Base-by-base conservation (phyloP, 2,329 filamentous ascomycete species). In the Paecilomyces sp. region DNA sequence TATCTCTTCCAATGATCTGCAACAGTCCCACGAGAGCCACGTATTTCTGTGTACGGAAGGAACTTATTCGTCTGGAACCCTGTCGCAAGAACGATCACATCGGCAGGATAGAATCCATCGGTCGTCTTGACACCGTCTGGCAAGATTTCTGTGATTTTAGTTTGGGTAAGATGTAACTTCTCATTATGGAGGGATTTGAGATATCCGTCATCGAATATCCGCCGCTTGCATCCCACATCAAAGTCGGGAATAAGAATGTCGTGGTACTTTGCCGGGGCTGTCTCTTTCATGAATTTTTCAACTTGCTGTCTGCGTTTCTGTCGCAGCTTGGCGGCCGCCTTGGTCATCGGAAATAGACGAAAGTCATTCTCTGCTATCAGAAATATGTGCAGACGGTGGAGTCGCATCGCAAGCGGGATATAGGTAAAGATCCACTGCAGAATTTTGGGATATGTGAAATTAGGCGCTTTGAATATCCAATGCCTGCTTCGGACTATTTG, bases 161-260 rank as follows among this genome's bases (percentile, higher is more conserved):
- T 78, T 0, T 83, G 80, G 0, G 82, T 84, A 50, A 86, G 70
- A 51, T 82, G 77, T 24, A 85, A 75, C 56, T 84, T 84, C 0
- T 79, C 71, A 3, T 80, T 71, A 47, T 85, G 76, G 36, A 88
- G 71, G 47, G 77, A 76, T 12, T 75, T 65, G 22, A 85, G 77
- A 75, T 87, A 88, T 1, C 76, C 76, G 2, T 79, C 76, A 61
- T 88, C 84, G 57, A 82, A 82, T 58, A 88, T 82, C 15, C 85
- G 78, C n/a, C 86, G 75, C 72, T 88, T 88, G 73, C 85, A 88
- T 1, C 85, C 85, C 12, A 87, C 71, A 53, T 80, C 78, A 60
- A 86, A 88, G 56, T 88, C 80, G 0, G 86, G 86, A 0, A 84
- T 84, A 36, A 88, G 68, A 6, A 86, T 77, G 31, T 85, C 81